Evolutionary conservation across 2,329 filamentous ascomycete species (phyloP).

Genomic region (Fusarium sacchari): DNA sequence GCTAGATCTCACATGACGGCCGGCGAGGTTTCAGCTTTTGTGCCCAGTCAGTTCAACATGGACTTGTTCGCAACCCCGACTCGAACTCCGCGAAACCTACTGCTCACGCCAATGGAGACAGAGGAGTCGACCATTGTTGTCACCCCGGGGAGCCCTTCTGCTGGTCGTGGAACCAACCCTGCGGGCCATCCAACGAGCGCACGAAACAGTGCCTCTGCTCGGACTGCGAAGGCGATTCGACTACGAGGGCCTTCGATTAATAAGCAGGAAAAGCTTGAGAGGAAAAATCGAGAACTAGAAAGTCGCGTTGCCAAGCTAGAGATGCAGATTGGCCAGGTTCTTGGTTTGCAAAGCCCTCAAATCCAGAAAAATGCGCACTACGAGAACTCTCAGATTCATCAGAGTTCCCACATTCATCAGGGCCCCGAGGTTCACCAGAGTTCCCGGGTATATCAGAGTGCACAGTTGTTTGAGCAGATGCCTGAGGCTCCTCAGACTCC

Average conservation of each 20-base stretch:
- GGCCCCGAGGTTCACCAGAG: not conserved
- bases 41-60: not conserved
- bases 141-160: conserved; percentile 31
- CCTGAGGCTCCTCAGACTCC: not conserved
- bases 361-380: not conserved
- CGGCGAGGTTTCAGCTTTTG: not conserved
- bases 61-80: not conserved
- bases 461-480: not conserved
- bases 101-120: conserved; percentile 15
- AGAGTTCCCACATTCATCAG: not conserved
- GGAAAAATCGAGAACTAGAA: conserved; percentile 11
- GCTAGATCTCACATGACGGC: not conserved
- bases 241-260: not conserved
- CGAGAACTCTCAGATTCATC: not conserved
- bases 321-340: conserved; percentile 4
- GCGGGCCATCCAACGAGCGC: not conserved
- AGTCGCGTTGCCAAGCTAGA: conserved; percentile 23
- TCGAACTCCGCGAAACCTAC: not conserved
- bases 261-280: conserved; percentile 10
- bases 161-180: conserved; percentile 2
- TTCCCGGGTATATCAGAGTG: not conserved
- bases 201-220: not conserved
- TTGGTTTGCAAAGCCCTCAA: not conserved
- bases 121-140: not conserved
- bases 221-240: not conserved